Conservation (phyloP, 1,284 basidiomycete species). For the Ustilago trichophora region DNA sequence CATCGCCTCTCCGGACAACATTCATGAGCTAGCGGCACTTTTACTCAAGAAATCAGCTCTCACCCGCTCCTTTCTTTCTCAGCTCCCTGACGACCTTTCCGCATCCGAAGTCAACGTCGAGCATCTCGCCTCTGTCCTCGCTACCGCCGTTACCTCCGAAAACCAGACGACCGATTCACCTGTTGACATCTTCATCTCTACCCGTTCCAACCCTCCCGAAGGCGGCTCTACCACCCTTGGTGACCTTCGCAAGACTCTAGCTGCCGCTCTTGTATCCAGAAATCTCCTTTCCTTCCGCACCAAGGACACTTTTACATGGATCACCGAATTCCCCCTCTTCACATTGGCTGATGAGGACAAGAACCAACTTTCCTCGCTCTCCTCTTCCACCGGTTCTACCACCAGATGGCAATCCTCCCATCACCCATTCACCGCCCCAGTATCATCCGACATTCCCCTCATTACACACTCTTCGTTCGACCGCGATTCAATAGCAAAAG, state of each 20-base stretch:
- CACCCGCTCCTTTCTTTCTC: conserved; percentile 19
- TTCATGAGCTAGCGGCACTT: conserved; percentile 46
- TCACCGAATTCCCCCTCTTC: conserved; percentile 94
- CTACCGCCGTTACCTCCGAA: conserved; percentile 62
- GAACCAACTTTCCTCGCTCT: conserved; percentile 74
- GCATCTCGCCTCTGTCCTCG: conserved; percentile 66
- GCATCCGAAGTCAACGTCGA: conserved; percentile 41
- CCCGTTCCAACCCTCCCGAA: conserved; percentile 65
- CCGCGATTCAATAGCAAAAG: conserved; percentile 14
- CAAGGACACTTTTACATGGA: conserved; percentile 91
- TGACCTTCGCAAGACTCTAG: conserved; percentile 73
- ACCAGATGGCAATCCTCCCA: conserved; percentile 85
- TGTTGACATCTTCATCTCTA: conserved; percentile 40
- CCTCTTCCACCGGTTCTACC: conserved; percentile 1
- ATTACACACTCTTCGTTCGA: conserved; percentile 71
- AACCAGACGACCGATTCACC: conserved; percentile 69
- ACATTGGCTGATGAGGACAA: conserved; percentile 88
- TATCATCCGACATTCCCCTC: conserved; percentile 81
- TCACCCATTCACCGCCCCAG: conserved; percentile 96
- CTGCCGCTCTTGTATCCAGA: conserved; percentile 74
- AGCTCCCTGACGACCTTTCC: conserved; percentile 15
- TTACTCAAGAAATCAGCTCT: conserved; percentile 53
- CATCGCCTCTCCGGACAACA: conserved; percentile 24
- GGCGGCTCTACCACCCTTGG: conserved; percentile 88
- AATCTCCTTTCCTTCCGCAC: conserved; percentile 69